A percentile compares a stretch with the other conserved stretches of the same genome.
These are phyloP conservation scores for Wickerhamomyces silvicola DNA, from an alignment of 805 yeast genomes.

Conservation along the genomic window DNA sequence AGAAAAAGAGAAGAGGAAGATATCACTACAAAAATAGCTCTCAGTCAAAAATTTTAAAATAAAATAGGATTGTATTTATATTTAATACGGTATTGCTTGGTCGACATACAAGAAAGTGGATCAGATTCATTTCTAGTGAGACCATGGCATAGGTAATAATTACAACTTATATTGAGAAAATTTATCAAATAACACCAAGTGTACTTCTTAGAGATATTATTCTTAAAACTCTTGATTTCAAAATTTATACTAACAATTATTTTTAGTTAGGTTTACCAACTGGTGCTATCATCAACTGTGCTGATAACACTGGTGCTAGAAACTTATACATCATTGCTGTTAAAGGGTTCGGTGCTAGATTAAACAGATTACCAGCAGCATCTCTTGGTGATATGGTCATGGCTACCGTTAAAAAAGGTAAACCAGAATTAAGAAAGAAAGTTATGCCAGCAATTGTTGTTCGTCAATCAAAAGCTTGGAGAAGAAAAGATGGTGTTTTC, in stretches of 20 bases:
- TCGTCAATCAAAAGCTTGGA: slow-evolving; percentile 99
- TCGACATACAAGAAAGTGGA: too few species aligned
- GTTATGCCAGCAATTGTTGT: slow-evolving; percentile 99
- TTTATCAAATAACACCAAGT: too few species aligned
- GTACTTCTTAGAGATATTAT: not conserved
- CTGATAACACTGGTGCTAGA: slow-evolving; percentile 99
- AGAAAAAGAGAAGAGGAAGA: too few species aligned
- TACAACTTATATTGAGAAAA: too few species aligned
- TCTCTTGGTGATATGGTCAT: slow-evolving; percentile 99
- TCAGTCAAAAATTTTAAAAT: too few species aligned
- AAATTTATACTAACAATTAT: slow-evolving; percentile 8
- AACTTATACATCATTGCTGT: slow-evolving; percentile 98
- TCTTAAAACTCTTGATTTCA: not conserved
- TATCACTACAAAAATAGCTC: too few species aligned
- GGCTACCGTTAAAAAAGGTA: slow-evolving; percentile 99
- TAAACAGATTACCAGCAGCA: slow-evolving; percentile 99
- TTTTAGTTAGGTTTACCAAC: slow-evolving; percentile 94
- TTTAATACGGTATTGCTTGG: too few species aligned
- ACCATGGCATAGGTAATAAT: not conserved
- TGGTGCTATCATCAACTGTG: slow-evolving; percentile 99
- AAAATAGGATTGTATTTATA: too few species aligned
- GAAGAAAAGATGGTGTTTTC: slow-evolving; percentile 99
- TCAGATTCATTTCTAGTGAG: too few species aligned
- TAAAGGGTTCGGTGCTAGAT: slow-evolving; percentile 99
- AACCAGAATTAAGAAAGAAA: slow-evolving; percentile 99